A percentile compares a stretch with the other conserved stretches of the same genome.
Evolutionary conservation across 768 basidiomycete species (phyloP).

Genomic region (Rhodocollybia butyracea): DNA sequence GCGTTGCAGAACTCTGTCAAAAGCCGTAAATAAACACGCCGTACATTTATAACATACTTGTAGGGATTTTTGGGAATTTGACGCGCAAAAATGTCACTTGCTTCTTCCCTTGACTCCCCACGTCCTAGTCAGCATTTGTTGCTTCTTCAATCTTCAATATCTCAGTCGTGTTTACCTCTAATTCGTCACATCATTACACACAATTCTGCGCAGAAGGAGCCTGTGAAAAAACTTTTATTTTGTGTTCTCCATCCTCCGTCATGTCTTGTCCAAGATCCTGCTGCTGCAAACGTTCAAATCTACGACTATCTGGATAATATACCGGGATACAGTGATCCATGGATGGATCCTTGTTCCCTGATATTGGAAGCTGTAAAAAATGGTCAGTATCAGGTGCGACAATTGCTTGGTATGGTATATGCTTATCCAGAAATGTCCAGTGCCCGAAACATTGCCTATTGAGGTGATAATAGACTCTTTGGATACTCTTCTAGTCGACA

Average conservation of each 20-base stretch:
- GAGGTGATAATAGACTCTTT: slow-evolving; percentile 71
- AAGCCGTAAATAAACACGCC: slow-evolving; percentile 4
- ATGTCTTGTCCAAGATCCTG: slow-evolving; percentile 28
- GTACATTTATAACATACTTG: not conserved
- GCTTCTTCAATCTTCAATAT: slow-evolving; percentile 55
- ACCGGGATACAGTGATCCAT: slow-evolving; percentile 47
- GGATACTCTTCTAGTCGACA: slow-evolving; percentile 60
- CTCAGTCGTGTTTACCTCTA: slow-evolving; percentile 56
- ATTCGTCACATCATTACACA: slow-evolving; percentile 37
- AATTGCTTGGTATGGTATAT: too few relatives aligned
- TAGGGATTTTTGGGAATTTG: slow-evolving; percentile 4
- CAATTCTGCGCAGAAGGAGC: slow-evolving; percentile 21
- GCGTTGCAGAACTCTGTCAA: slow-evolving; percentile 37
- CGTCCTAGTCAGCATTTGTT: slow-evolving; percentile 37
- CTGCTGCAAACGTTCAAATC: slow-evolving; percentile 31
- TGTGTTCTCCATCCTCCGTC: slow-evolving; percentile 55
- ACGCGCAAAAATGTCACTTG: slow-evolving; percentile 15
- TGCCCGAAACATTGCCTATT: slow-evolving; percentile 45
- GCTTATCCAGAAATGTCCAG: not conserved
- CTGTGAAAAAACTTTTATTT: slow-evolving; percentile 37
- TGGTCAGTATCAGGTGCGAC: too few relatives aligned
- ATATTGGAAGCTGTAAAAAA: slow-evolving; percentile 41
- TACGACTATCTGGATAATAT: slow-evolving; percentile 50
- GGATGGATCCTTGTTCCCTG: slow-evolving; percentile 28
- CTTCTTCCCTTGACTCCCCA: slow-evolving; percentile 15